Evolutionary conservation across 352 stramenopile species (phyloP).

Genomic region (Globisporangium ultimum): DNA sequence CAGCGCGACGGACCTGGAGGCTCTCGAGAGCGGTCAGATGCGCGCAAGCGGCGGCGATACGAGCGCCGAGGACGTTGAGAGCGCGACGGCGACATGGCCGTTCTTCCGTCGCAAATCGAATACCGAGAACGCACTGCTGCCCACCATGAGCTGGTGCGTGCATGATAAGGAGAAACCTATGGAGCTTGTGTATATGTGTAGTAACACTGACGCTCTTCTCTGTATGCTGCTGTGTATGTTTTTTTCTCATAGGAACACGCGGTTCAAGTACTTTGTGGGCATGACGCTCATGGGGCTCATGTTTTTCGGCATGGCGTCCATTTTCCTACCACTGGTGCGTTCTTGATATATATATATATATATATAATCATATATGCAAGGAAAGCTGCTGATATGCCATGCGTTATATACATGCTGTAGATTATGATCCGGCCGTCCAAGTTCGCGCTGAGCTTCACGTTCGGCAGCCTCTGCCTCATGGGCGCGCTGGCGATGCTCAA

Average conservation of each 20-base stretch:
- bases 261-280: constrained; percentile 82
- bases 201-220: not conserved
- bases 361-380: not conserved
- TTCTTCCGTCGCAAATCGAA: constrained; percentile 40
- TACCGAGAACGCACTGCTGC: constrained; percentile 27
- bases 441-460: constrained; percentile 79
- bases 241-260: constrained; percentile 44
- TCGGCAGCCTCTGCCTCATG: constrained; percentile 78
- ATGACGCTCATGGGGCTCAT: constrained; percentile 63
- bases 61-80: constrained; percentile 19
- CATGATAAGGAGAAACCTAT: not conserved
- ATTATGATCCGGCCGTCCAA: constrained; percentile 81
- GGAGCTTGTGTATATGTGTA: not conserved
- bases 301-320: constrained; percentile 82
- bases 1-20: constrained; percentile 20
- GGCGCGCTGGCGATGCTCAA: constrained; percentile 76
- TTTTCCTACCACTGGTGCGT: constrained; percentile 67
- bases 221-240: not conserved
- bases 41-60: constrained; percentile 7
- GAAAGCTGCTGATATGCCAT: no score
- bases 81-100: constrained; percentile 24
- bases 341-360: not conserved
- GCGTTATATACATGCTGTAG: constrained; percentile 16
- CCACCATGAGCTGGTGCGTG: constrained; percentile 55
- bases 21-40: constrained; percentile 44